A percentile compares a stretch with the other conserved stretches of the same genome.
These are phyloP conservation scores for Neopestalotiopsis sp. DNA, from an alignment of 2,329 filamentous ascomycete genomes.

Conservation along the genomic window DNA sequence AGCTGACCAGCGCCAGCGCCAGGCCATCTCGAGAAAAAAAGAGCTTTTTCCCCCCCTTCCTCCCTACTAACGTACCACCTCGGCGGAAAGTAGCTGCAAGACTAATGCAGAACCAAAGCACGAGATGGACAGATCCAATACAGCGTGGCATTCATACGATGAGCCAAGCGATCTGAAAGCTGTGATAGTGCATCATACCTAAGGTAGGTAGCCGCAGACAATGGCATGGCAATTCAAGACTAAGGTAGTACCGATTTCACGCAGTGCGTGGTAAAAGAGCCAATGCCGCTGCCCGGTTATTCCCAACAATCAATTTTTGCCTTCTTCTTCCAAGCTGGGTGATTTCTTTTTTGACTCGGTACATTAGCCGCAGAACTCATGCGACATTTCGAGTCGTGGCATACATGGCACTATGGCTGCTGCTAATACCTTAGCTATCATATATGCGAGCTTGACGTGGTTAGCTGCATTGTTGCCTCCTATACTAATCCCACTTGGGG, in stretches of 20 bases:
- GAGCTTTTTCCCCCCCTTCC: neutral
- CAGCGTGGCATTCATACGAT: neutral
- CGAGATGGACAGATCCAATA: neutral
- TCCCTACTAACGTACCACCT: neutral
- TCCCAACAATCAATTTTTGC: neutral
- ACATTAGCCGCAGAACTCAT: neutral
- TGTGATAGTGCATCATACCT: neutral
- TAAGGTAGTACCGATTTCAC: neutral
- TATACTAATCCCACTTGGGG: neutral
- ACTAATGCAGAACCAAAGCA: neutral
- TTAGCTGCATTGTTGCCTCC: neutral
- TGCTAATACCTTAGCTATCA: neutral
- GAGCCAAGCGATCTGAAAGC: neutral
- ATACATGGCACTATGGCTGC: neutral
- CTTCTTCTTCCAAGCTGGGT: neutral
- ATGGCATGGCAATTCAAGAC: neutral
- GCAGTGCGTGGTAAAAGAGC: neutral
- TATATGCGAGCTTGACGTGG: neutral
- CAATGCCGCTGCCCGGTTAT: neutral
- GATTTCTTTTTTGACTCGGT: neutral
- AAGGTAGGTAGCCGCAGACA: too few relatives aligned
- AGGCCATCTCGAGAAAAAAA: neutral
- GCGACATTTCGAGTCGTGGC: neutral
- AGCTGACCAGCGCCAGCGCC: neutral
- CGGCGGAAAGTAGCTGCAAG: neutral